Evolutionary conservation across 306 rosid species (phyloP), one percentile per base, ranked within the genome.

Genomic region (Corylus avellana): DNA sequence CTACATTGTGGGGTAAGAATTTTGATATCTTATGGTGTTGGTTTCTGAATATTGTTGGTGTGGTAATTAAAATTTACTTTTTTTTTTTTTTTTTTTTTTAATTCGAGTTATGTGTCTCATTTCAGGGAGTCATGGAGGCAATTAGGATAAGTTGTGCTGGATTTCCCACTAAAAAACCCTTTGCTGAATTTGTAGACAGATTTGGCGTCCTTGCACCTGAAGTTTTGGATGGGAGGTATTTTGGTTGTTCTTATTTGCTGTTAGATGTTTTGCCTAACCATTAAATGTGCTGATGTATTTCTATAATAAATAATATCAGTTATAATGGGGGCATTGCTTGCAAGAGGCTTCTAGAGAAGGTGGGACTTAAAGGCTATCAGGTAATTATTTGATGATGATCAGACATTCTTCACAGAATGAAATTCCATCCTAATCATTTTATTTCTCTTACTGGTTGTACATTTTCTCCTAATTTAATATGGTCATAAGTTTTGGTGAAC

Each of bases 141-240:
- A 96, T 96, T 72, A 90, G 99, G 89, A 96, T 96, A 74, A 91
- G 99, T 82, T 96, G 98, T 77, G 99, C 99, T 16, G 99, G 99
- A 71, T 96, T 77, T 86, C 99, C 99, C 32, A 93, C 98, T 64
- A 91, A 98, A 86, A 96, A 93, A 86, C 61, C 94, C n/a, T 96
- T 96, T 80, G 98, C 76, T 75, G 99, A 96, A 80, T 96, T 96
- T 85, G 87, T 81, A 57, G 93, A 96, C 74, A 90, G 98, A 79
- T 96, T 96, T 78, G 86, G 98, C 76, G 94, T 96, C 80, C 99
- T 96, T 86, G 97, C 97, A 10, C 97, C 98, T 47, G 94, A 90
- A 82, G 93, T 93, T 78, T 76, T 96, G 87, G 90, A 86, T 81
- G 87, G 94, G 75, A 96, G 99, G 97, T 93, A 75, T 68, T 50